Evolutionary conservation across 1,284 basidiomycete genomes (phyloP).

Genomic region (Papiliotrema laurentii): DNA sequence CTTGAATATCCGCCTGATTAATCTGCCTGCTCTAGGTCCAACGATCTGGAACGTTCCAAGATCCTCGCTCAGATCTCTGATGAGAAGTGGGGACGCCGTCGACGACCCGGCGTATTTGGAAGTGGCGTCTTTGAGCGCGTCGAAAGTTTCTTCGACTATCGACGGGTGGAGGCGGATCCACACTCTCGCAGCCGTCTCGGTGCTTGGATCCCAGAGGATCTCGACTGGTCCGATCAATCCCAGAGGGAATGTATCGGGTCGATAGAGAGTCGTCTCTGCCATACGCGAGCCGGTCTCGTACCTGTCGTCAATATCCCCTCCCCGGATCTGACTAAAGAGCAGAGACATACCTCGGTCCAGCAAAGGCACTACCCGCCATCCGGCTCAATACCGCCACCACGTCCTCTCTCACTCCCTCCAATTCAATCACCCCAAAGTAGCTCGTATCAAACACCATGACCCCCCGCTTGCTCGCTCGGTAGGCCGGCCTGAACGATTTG

Average conservation of each 20-base stretch:
- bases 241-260: slow-evolving; percentile 57
- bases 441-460: slow-evolving; percentile 83
- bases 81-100: slow-evolving; percentile 50
- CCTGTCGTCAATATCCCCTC: slow-evolving; percentile 43
- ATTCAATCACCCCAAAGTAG: slow-evolving; percentile 69
- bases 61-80: slow-evolving; percentile 64
- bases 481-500: slow-evolving; percentile 81
- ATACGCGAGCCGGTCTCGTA: slow-evolving; percentile 55
- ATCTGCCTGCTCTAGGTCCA: slow-evolving; percentile 73
- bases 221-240: slow-evolving; percentile 65
- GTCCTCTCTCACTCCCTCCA: slow-evolving; percentile 59
- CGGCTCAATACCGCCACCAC: slow-evolving; percentile 56
- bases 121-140: slow-evolving; percentile 52
- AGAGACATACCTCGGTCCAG: slow-evolving; percentile 32
- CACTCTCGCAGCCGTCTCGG: slow-evolving; percentile 41
- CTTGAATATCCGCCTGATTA: slow-evolving; percentile 67
- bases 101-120: neutral
- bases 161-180: slow-evolving; percentile 79
- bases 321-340: neutral
- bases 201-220: slow-evolving; percentile 63
- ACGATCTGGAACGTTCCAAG: slow-evolving; percentile 79
- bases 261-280: slow-evolving; percentile 40
- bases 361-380: slow-evolving; percentile 27
- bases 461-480: slow-evolving; percentile 75
- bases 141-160: slow-evolving; percentile 58